These are phyloP conservation scores for Fusarium luffae DNA, from an alignment of 2,329 filamentous ascomycete species.

Conservation along the genomic window DNA sequence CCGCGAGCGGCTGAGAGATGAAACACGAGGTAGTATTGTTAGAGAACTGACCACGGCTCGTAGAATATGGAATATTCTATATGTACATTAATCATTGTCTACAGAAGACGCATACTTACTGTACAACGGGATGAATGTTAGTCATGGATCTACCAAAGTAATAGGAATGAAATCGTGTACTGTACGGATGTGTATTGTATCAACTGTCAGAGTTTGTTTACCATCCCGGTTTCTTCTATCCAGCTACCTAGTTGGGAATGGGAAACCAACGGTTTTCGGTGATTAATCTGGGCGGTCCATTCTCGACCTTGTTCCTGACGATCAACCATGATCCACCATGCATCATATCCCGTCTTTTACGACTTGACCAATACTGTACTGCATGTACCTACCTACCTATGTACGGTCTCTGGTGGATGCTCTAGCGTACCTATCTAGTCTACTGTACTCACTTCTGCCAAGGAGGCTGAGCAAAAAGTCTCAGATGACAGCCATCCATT, in stretches of 20 bases:
- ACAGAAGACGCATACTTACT: neutral
- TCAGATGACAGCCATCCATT: conserved; percentile 5
- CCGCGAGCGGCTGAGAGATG: conserved; percentile 24
- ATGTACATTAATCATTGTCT: neutral
- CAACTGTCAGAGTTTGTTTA: conserved; percentile 1
- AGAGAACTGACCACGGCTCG: neutral
- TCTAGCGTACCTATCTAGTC: neutral
- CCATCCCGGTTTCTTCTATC: neutral
- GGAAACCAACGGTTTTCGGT: conserved; percentile 17
- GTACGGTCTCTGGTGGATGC: neutral
- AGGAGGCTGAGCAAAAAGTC: conserved; percentile 19
- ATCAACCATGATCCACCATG: conserved; percentile 14
- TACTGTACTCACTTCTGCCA: conserved; percentile 4
- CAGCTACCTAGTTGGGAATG: conserved; percentile 23
- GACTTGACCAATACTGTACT: conserved; percentile 3
- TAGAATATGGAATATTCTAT: neutral
- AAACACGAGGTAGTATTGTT: conserved; percentile 10
- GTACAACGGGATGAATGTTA: neutral
- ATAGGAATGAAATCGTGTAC: neutral
- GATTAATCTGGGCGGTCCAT: conserved; percentile 29
- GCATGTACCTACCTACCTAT: neutral
- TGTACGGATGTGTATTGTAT: neutral
- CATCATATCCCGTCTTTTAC: neutral
- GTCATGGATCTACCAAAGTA: conserved; percentile 8
- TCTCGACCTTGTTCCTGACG: conserved; percentile 1